A percentile compares a stretch with the other conserved stretches of the same genome.
Conservation (phyloP, 2,329 filamentous ascomycete species). For the Thermoascus crustaceus region DNA sequence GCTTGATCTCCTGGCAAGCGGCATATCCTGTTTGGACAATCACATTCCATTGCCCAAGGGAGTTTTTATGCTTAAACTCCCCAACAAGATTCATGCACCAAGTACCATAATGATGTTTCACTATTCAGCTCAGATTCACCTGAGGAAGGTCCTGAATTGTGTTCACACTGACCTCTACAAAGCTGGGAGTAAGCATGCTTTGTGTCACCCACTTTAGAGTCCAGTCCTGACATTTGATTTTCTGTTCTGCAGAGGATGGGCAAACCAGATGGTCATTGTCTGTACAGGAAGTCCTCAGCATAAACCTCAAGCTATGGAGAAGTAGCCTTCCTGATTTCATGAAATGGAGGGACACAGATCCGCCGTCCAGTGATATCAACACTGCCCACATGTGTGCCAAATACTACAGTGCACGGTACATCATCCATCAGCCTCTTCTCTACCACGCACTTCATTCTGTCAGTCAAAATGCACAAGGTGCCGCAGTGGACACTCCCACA, state of each 20-base stretch:
- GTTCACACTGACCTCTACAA: constrained; percentile 50
- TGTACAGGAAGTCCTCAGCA: constrained; percentile 35
- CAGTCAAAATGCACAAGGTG: constrained; percentile 12
- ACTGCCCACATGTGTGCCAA: constrained; percentile 80
- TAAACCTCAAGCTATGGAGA: constrained; percentile 47
- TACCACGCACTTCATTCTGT: constrained; percentile 51
- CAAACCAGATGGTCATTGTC: constrained; percentile 28
- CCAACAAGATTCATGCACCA: constrained; percentile 24
- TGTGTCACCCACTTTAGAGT: neutral
- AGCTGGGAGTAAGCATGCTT: constrained; percentile 20
- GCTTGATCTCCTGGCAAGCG: constrained; percentile 56
- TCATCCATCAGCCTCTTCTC: constrained; percentile 75
- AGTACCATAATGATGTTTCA: constrained; percentile 44
- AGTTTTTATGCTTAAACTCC: constrained; percentile 23
- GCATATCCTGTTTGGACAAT: constrained; percentile 49
- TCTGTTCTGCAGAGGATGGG: constrained; percentile 23
- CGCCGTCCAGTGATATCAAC: constrained; percentile 67
- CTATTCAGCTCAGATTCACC: constrained; percentile 54
- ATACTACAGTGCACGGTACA: constrained; percentile 86
- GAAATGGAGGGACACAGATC: constrained; percentile 59
- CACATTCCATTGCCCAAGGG: constrained; percentile 34
- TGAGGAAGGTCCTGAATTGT: constrained; percentile 50
- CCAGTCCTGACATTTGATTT: neutral
- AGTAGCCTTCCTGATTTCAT: constrained; percentile 42
- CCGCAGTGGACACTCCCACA: constrained; percentile 24